Base-by-base conservation (phyloP, 345 rosid genomes). In the Theobroma cacao region DNA sequence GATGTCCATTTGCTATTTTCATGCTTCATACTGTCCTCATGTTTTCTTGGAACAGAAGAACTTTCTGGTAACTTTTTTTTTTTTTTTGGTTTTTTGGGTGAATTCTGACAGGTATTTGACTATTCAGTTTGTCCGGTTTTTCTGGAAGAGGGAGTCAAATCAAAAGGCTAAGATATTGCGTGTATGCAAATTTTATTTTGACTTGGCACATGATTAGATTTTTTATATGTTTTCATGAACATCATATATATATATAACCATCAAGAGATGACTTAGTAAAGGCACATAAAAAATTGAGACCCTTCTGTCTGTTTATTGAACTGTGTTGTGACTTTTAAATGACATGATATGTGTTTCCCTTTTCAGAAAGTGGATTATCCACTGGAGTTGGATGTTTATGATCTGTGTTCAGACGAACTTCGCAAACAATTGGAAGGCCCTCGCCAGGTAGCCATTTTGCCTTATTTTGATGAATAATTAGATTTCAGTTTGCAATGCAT, bases 91-190 rank as follows among this genome's bases (percentile, higher is more conserved):
- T 10, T 31, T 60, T 6, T 30, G 12, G 26, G 13, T 20, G 45
- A 31, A 52, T 18, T 71, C 45, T 52, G 45, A 75, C 81, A 97
- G 99, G 92, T 97, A 97, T 85, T 81, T 93, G 86, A 94, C 98
- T n/a, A 87, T 97, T 86, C 99, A 97, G 86, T 94, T 97, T 87
- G 98, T 97, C 69, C 96, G 97, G 0, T 97, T 97, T 87, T 97
- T 97, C 92, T 97, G 98, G 99, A 97, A 94, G 89, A 90, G 99
- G 83, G 99, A 97, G 78, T 91, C 96, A 60, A 97, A 94, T 87
- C 98, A 94, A 86, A 97, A 97, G 83, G 99, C 98, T 70, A 97
- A 97, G 86, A 97, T 97, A 81, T 87, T 97, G 77, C 87, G 98
- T 91, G 99, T 97, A 87, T 43, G 69, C n/a, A 38, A 67, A 56